A percentile compares a stretch with the other conserved stretches of the same genome.
Conservation (phyloP, 2,329 filamentous ascomycete genomes). For the Cladophialophora psammophila region DNA sequence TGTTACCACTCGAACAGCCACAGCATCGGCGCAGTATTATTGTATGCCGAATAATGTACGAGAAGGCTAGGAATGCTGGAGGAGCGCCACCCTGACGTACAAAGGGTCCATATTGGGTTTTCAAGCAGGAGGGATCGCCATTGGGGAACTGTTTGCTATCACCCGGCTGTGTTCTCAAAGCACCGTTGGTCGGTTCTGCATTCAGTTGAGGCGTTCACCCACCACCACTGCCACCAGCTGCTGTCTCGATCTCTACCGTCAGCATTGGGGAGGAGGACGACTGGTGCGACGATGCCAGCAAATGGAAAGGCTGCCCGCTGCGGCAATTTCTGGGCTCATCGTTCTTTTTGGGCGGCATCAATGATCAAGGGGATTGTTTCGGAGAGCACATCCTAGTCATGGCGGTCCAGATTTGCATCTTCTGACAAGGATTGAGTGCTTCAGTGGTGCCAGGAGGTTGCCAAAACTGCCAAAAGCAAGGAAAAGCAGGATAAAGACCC, state of each 20-base stretch:
- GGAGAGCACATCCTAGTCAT: conserved; percentile 19
- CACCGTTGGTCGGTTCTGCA: conserved; percentile 9
- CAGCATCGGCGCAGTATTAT: not conserved
- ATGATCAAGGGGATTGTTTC: conserved; percentile 9
- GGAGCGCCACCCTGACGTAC: conserved; percentile 21
- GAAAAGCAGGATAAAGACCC: conserved; percentile 31
- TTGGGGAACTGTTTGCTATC: not conserved
- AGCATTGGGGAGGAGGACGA: conserved; percentile 3
- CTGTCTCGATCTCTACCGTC: not conserved
- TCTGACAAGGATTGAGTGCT: conserved; percentile 14
- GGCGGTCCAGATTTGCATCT: conserved; percentile 20
- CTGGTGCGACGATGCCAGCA: conserved; percentile 8
- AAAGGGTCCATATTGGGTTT: conserved; percentile 4
- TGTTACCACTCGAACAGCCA: conserved; percentile 2
- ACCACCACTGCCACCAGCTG: not conserved
- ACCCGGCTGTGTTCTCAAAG: not conserved
- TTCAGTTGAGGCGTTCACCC: conserved; percentile 12
- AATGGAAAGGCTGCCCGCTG: conserved; percentile 19
- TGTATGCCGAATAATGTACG: conserved; percentile 8
- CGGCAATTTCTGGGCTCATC: conserved; percentile 13
- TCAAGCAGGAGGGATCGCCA: not conserved
- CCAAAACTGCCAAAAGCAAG: conserved; percentile 12
- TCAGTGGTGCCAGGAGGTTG: conserved; percentile 2
- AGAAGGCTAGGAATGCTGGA: conserved; percentile 15
- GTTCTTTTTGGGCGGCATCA: conserved; percentile 15